Evolutionary conservation across 106 monocot species (phyloP), one percentile per base, ranked within the genome.

Genomic region (Chionographis japonica): DNA sequence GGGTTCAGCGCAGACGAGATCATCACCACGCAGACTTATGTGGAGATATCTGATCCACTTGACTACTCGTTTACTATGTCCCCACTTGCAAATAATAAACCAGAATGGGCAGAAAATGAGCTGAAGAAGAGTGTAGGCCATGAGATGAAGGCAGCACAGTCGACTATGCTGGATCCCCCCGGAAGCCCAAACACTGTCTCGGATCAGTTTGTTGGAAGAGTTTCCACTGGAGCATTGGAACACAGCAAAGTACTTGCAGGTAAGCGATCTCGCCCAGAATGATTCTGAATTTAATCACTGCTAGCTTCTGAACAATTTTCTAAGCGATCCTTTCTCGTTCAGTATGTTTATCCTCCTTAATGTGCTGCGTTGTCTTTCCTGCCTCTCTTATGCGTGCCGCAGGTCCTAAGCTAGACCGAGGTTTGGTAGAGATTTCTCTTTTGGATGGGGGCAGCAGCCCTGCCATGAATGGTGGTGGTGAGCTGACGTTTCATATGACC

Each of bases 1-100:
- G 82, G 82, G 20, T 82, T 82, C 64, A 82, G 82, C 43, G 82
- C 82, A 9, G 82, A 82, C 59, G 82, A 82, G 63, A 54, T 82
- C 9, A 65, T 82, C 13, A 58, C 72, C 52, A 64, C 68, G n/a
- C 77, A 67, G 50, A 82, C 54, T 38, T 77, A 82, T 68, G 72
- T 77, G 6, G 82, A 77, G 43, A 73, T 73, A 50, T 63, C 82
- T 37, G 77, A 82, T 40, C 40, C 12, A 10, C 27, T 53, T 40
- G 82, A 82, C 42, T 72, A 77, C 10, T 76, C 82, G 3, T 82
- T 82, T 68, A 68, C 82, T 4, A 67, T 82, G 56, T 54, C 82
- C 50, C 69, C 72, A 5, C 49, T 73, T 58, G 12, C 63, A 40
- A 62, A 40, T 39, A 56, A 55, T 68, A 63, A 63, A 38, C 39